These are phyloP conservation scores for Nissolia schottii DNA, from an alignment of 306 rosid genomes.

Conservation along the genomic window DNA sequence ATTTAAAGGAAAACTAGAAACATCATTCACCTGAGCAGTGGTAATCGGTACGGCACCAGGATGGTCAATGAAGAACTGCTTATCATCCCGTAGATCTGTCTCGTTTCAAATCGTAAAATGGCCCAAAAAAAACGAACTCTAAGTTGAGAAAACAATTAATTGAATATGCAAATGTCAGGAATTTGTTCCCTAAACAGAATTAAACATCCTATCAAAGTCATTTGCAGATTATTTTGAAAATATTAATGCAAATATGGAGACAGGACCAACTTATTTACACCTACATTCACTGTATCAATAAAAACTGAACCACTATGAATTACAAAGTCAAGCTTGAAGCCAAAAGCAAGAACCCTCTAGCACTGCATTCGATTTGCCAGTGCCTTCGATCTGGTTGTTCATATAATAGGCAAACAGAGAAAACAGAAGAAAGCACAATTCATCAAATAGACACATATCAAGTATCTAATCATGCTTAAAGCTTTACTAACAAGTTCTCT, in stretches of 20 bases:
- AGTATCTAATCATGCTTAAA: neutral
- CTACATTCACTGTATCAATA: neutral
- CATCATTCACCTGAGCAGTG: slow-evolving; percentile 62
- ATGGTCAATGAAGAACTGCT: slow-evolving; percentile 89
- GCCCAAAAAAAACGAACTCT: neutral
- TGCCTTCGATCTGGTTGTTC: neutral
- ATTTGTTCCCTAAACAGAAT: neutral
- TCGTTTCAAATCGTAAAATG: slow-evolving; percentile 30
- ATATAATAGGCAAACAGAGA: neutral
- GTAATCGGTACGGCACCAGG: slow-evolving; percentile 96
- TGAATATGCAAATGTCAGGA: neutral
- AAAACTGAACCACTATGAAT: no score
- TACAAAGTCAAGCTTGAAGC: neutral
- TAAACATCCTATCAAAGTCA: neutral
- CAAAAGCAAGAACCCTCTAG: neutral
- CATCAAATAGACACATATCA: neutral
- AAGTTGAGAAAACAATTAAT: neutral
- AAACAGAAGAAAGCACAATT: neutral
- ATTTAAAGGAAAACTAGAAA: neutral
- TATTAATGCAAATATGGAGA: neutral
- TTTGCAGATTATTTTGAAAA: neutral
- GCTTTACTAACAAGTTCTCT: neutral
- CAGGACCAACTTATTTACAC: neutral
- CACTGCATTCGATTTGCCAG: neutral
- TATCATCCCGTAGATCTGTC: slow-evolving; percentile 95